A percentile compares a stretch with the other conserved stretches of the same genome.
Conservation (phyloP, 805 yeast species). For the Candida yuanshanica region DNA sequence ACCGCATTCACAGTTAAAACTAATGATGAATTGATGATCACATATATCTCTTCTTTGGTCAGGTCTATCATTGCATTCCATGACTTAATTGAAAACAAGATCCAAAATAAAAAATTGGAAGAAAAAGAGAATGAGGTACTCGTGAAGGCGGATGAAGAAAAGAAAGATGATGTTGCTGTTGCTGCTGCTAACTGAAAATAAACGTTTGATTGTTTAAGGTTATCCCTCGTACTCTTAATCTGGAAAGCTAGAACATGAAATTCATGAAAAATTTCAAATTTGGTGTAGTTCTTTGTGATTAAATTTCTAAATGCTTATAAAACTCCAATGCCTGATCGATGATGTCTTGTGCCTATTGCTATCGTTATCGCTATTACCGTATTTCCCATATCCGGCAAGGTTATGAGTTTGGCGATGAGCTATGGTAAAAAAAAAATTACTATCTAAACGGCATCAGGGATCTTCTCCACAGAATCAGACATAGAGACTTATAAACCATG, state of each 20-base stretch:
- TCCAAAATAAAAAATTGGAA: constrained; percentile 60
- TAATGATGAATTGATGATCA: constrained; percentile 92
- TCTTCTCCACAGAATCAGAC: background rate
- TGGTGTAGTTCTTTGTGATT: no score
- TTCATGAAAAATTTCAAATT: no score
- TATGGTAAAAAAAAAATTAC: no score
- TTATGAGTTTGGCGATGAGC: no score
- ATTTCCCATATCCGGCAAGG: no score
- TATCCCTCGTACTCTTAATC: background rate
- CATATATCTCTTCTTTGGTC: constrained; percentile 83
- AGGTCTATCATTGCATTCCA: constrained; percentile 95
- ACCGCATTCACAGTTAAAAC: constrained; percentile 88
- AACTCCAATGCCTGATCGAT: no score
- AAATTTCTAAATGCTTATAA: no score
- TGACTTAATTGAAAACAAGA: constrained; percentile 92
- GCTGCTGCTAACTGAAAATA: background rate
- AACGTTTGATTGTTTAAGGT: background rate
- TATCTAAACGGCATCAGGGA: no score
- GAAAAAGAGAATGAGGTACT: constrained; percentile 19
- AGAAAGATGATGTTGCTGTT: background rate
- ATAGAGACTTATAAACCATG: no score
- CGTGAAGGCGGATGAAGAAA: constrained; percentile 6
- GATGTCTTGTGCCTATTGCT: no score
- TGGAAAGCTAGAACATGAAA: no score
- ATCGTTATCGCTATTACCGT: no score